Percentiles rank a stretch among this genome's conserved stretches.
phyloP scores from a whole-genome alignment of 441 rosid genomes.

The Geranium incanum region DNA sequence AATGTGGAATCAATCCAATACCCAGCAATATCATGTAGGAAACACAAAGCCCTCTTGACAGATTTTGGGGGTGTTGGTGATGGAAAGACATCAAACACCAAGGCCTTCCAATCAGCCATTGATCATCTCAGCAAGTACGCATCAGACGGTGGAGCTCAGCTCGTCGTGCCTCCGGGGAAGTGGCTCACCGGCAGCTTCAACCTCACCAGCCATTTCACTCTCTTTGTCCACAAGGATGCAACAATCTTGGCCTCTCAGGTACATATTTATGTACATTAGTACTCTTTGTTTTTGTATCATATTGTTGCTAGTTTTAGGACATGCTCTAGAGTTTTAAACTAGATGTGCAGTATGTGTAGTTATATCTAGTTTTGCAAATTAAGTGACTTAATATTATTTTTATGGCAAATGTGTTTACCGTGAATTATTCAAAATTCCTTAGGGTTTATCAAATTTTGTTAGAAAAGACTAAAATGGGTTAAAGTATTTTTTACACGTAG shows the following conservation, averaged over 20 bases:
- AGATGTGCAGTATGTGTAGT: too few species aligned
- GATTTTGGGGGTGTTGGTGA: constrained; percentile 83
- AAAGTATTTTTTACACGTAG: too few species aligned
- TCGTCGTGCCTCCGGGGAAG: constrained; percentile 64
- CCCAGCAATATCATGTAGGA: constrained; percentile 49
- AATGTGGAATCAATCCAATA: constrained; percentile 11
- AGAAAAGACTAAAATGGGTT: too few species aligned
- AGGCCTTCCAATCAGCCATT: constrained; percentile 47
- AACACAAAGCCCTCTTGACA: constrained; percentile 45
- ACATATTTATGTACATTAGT: too few species aligned
- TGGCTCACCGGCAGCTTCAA: constrained; percentile 83
- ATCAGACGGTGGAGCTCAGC: constrained; percentile 56
- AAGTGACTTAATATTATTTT: too few species aligned
- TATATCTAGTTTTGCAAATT: too few species aligned
- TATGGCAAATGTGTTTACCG: too few species aligned
- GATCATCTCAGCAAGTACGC: constrained; percentile 38
- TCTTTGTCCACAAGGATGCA: constrained; percentile 59
- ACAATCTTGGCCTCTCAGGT: constrained; percentile 64
- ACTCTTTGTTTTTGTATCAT: too few species aligned
- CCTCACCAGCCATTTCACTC: constrained; percentile 44
- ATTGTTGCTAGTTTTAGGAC: too few species aligned
- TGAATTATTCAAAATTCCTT: too few species aligned
- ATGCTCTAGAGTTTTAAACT: too few species aligned
- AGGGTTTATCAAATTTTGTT: too few species aligned
- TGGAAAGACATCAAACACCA: constrained; percentile 58